Base-by-base conservation (phyloP, 1,284 basidiomycete species). In the Erythrobasidium hasegawianum region DNA sequence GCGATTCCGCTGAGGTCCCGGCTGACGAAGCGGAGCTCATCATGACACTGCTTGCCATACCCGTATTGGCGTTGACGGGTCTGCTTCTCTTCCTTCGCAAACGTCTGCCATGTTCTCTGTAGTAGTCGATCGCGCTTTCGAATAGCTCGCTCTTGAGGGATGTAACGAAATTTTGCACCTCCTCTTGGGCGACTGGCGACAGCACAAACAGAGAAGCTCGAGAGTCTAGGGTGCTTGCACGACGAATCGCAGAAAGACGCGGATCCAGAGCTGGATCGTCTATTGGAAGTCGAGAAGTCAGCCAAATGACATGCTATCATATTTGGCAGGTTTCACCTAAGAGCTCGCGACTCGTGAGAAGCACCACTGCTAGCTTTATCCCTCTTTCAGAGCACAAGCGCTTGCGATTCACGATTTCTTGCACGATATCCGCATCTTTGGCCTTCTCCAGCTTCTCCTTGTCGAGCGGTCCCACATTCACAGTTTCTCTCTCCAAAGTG, bases 171-270 rank as follows among this genome's bases (percentile, higher is more conserved):
- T 95, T 91, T 26, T 82, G 82, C 13, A 97, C 83, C 75, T 97
- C 92, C 1, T 83, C 77, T 11, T 83, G 82, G 38, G 85, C 86
- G 8, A 97, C 91, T 13, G 95, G 93, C 64, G 91, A 94, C 10
- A 97, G 83, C 16, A 97, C 95, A 73, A 97, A 97, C 3, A 98
- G 80, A 0, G 89, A 88, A 1, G 93, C 95, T 62, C 89, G 85
- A 1, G 93, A 88, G 75, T 97, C 93, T 2, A 98, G 82, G 0
- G 87, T 87, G 57, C 90, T 90, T 70, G 91, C 87, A 68, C 89
- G 83, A 57, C 95, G 83, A 66, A 98, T 87, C 71, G 83, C 89
- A 0, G 90, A 90, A 57, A 98, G 79, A 27, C 94, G 83, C 4
- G 83, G 76, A 75, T 97, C 95, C 43, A 97, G 80, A 0, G 84